Evolutionary conservation across 768 basidiomycete species (phyloP), one percentile per base, ranked within the genome.

Genomic region (Hemileccinum rubropunctum): DNA sequence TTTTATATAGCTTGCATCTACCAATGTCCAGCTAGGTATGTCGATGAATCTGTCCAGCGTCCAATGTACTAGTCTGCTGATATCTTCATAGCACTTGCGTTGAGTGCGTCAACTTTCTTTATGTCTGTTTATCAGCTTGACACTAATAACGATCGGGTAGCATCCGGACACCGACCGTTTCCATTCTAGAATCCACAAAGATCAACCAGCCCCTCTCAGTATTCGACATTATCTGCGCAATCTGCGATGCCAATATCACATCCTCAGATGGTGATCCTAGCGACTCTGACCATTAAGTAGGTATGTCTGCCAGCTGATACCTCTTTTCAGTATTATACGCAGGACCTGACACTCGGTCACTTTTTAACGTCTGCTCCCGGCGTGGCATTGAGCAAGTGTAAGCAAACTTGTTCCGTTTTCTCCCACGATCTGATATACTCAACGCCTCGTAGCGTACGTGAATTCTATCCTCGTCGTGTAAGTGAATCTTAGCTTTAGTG

Each of bases 391-490:
- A 57, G 52, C 18, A 53, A 58, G 44, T 48, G 62, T 57, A 10
- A n/a, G 48, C 13, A 23, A 23, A 23, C 23, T 7, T 11, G 40
- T 34, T 15, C 8, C 14, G 33, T 34, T 5, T 34, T 34, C 14
- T 34, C 33, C 6, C 13, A 15, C 33, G 1, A 34, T 23, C 23
- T 34, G 32, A 17, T 21, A 26, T 13, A 15, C 42, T 54, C 34
- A 14, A 40, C 2, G 17, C 18, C 17, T 21, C 15, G 13, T 20
- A 63, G 56, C 62, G 37, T 62, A 63, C 28, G 45, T 58, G 32
- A 52, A 60, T 36, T 51, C 58, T 18, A 63, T 60, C 56, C 45
- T 63, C n/a, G 53, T 32, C 4, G 58, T 60, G 61, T 60, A 39
- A 45, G 61, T 51, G 14, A 6, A 11, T 34, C 5, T 13, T 12